Base-by-base conservation (phyloP, 164 flowering plant genomes). In the Piper longum region DNA sequence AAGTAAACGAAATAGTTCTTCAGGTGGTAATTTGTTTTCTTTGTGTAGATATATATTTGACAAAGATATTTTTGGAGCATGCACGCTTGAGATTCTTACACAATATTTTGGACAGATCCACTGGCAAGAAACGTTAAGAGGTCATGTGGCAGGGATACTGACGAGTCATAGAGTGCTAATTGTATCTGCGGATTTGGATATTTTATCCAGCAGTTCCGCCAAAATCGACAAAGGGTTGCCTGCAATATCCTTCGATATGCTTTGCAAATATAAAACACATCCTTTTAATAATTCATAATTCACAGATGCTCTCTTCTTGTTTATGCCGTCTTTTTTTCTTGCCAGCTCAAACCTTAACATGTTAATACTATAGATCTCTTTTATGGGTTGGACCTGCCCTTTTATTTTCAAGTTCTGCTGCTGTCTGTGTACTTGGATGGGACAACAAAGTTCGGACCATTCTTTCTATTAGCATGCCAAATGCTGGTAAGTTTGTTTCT, bases 321-420 rank as follows among this genome's bases (percentile, higher is more conserved):
- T 9, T 48, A 48, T 48, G 52, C 14, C 3, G 36, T 2, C 36
- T 26, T 26, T 5, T 48, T 48, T 40, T 52, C 17, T 59, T 8
- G 51, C 56, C 56, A 19, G 66, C 67, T 71, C 54, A 60, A 55
- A 19, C 18, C 84, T 88, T 87, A 81, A 91, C 88, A 66, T 65
- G 13, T 56, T 55, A n/a, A 69, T 69, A 95, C 96, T 89, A 71
- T 74, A 87, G 97, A 95, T 95, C 99, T 64, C 83, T 95, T 70
- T 76, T 95, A 62, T 95, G 99, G 99, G 80, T 95, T 74, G 99
- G 99, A 40, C 99, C 99, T 36, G 89, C 96, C 56, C 97, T 95
- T 73, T 87, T 95, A 41, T 95, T 89, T 77, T 91, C 97, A 62
- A 87, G 95, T 67, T 75, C 97, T 39, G 83, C 93, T 52, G 83